Evolutionary conservation across 1,284 basidiomycete genomes (phyloP), one percentile per base, ranked within the genome.

Genomic region (Trichosporon sp.): DNA sequence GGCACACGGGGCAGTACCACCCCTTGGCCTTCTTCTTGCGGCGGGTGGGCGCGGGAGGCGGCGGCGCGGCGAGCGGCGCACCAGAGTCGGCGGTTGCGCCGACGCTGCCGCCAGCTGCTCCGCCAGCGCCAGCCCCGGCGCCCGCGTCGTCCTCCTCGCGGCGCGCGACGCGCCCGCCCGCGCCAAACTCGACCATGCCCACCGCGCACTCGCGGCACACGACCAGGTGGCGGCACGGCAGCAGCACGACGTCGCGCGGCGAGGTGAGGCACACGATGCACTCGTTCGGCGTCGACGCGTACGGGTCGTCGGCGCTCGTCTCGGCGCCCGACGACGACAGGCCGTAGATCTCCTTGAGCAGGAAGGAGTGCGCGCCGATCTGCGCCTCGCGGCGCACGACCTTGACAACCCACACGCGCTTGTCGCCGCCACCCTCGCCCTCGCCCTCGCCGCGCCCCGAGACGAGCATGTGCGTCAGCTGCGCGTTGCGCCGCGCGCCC

Each of bases 131-230:
- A 0, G 75, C 73, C 7, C 69, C 76, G 27, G 66, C 69, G 2
- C 38, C 67, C 5, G 47, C 71, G 9, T 73, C 78, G 11, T 69
- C 70, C 64, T 65, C 68, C 67, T 72, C 70, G 32, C 70, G 70
- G 7, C 70, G 58, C 13, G 70, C 68, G 12, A 95, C 91, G 51
- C 86, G 89, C 3, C 93, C 93, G 2, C 93, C 93, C 0, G 93
- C 93, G 42, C 93, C 93, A 79, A 93, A 95, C 80, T 95, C 93
- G 47, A 95, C 90, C 93, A 95, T 95, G 78, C 95, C 95, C 58
- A 95, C 83, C 0, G 93, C 93, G 75, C 93, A 95, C 62, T 95
- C 93, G 74, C 91, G 89, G 83, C 93, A 95, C 6, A 93, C 93
- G 67, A 95, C 93, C 31, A 95, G 86, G 81, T 95, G 93, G 66